These are phyloP conservation scores for Ophiocytium majus DNA, from an alignment of 352 stramenopile species.

Conservation along the genomic window DNA sequence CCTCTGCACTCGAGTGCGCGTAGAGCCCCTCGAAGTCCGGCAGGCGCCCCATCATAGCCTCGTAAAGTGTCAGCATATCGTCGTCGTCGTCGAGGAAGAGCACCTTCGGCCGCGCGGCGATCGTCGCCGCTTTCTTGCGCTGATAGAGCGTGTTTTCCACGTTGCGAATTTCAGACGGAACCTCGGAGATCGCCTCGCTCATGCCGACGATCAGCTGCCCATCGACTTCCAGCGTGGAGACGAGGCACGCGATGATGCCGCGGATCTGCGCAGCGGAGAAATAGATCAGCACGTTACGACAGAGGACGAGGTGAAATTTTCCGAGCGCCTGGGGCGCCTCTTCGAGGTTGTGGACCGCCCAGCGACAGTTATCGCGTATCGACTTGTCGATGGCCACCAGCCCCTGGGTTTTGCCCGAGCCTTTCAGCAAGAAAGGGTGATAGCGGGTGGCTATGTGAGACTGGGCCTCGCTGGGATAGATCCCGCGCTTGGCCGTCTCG, in stretches of 20 bases:
- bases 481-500: not conserved
- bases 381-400: not conserved
- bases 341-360: not conserved
- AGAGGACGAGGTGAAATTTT: constrained; percentile 1
- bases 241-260: not conserved
- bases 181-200: not conserved
- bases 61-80: not conserved
- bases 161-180: not conserved
- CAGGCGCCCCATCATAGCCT: not conserved
- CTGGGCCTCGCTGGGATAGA: not conserved
- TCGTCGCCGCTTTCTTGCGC: not conserved
- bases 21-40: not conserved
- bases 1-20: not conserved
- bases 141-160: not conserved
- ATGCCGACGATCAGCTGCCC: not conserved
- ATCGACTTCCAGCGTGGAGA: not conserved
- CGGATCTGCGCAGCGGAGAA: not conserved
- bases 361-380: not conserved
- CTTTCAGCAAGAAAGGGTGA: constrained; percentile 1
- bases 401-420: not conserved
- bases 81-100: not conserved
- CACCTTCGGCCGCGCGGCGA: not conserved
- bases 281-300: constrained; percentile 11
- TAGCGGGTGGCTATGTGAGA: too few species aligned
- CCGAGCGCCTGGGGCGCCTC: not conserved